Base-by-base conservation (phyloP, 352 stramenopile species). In the Globisporangium paroecandrum region DNA sequence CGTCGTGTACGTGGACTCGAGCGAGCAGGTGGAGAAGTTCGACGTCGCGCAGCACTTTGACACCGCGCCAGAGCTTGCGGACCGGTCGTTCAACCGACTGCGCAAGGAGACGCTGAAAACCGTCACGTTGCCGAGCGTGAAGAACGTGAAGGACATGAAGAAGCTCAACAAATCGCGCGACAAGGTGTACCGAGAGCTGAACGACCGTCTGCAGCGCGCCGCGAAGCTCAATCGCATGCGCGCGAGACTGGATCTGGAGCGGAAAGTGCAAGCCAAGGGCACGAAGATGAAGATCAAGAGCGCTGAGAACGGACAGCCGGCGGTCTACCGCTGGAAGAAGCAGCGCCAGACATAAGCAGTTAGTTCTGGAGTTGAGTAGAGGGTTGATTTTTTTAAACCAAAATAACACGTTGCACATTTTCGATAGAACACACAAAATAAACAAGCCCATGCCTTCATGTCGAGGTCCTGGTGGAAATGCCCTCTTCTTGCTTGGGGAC, bases 1-100 rank as follows among this genome's bases (percentile, higher is more conserved):
- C 78, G 98, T 84, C 18, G 75, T 99, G 1, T 99, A 99, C 76
- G 89, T 99, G 7, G 93, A 98, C 57, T 81, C 81, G 9, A 73
- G 85, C 6, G 59, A 89, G 32, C 69, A 97, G 43, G 72, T 93
- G 1, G 65, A 96, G 24, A 29, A 72, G 3, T 99, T 99, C 71
- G 87, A 99, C 70, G 79, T 90, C 24, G 91, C 94, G 0, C 63
- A 85, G 66, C 94, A 99, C 79, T 99, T 99, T 67, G 85, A 95
- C 70, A 96, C 89, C 54, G 77, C 77, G 32, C 82, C 87, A 2
- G 89, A 93, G 58, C 80, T 95, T 18, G 83, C 62, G 24, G 76
- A 90, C 55, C 76, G 85, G 36, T 76, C 84, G 36, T 94, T 84
- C 68, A 96, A 96, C 66, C 87, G 89, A 9, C 58, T 92, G 20